These are phyloP conservation scores for Platanthera zijinensis DNA, from an alignment of 106 monocot genomes.

Conservation along the genomic window DNA sequence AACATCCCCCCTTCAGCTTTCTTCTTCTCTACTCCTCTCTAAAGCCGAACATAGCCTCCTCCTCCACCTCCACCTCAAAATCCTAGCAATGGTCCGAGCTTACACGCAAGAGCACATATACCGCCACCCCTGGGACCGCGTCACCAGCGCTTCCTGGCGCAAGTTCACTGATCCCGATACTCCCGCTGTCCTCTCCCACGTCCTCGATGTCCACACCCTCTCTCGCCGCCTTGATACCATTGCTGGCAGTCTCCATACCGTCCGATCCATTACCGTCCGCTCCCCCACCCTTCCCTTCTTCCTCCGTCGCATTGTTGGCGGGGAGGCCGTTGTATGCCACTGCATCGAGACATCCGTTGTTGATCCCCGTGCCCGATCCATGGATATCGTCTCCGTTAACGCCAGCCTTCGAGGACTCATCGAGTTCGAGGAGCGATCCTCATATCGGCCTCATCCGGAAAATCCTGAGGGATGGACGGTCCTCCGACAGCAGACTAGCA, in stretches of 20 bases:
- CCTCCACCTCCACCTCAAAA: background rate
- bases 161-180: slow-evolving; percentile 89
- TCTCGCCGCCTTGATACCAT: slow-evolving; percentile 44
- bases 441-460: slow-evolving; percentile 69
- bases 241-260: slow-evolving; percentile 40
- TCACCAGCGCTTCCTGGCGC: slow-evolving; percentile 81
- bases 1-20: no score
- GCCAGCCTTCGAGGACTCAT: slow-evolving; percentile 55
- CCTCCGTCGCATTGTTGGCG: slow-evolving; percentile 57
- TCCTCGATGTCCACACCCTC: slow-evolving; percentile 96
- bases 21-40: no score
- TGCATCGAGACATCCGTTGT: slow-evolving; percentile 80
- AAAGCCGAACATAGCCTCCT: background rate
- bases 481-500: slow-evolving; percentile 91
- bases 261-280: slow-evolving; percentile 77
- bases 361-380: slow-evolving; percentile 46
- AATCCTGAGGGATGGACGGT: slow-evolving; percentile 59
- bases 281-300: slow-evolving; percentile 81
- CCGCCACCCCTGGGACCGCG: slow-evolving; percentile 89
- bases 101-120: slow-evolving; percentile 93
- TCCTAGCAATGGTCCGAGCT: slow-evolving; percentile 47
- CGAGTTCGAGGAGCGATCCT: slow-evolving; percentile 86
- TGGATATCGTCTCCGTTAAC: slow-evolving; percentile 80
- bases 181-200: slow-evolving; percentile 59
- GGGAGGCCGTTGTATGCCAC: slow-evolving; percentile 57